Conservation (phyloP, 352 stramenopile genomes). For the Plasmopara halstedii region DNA sequence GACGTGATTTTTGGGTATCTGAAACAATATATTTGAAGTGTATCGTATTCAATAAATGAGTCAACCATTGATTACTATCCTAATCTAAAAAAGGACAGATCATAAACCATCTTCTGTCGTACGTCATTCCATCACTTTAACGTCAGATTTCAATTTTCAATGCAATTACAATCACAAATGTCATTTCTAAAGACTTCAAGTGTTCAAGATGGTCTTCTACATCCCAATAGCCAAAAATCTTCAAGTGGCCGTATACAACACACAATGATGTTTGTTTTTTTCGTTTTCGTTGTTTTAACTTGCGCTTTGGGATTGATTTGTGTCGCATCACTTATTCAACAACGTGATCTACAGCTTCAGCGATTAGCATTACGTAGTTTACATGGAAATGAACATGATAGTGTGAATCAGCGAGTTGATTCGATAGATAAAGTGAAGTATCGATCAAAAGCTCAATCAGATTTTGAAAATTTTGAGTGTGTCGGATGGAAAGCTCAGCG, state of each 20-base stretch:
- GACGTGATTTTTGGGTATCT: too few relatives aligned
- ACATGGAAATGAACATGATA: too few relatives aligned
- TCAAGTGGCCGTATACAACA: conserved; percentile 13
- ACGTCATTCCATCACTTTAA: too few relatives aligned
- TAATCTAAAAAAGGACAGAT: background rate
- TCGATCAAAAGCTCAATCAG: too few relatives aligned
- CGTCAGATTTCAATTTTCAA: background rate
- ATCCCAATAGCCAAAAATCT: background rate
- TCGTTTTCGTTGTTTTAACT: conserved; percentile 42
- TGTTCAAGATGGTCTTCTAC: background rate
- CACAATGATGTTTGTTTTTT: conserved; percentile 27
- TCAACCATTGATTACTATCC: too few relatives aligned
- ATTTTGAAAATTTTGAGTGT: conserved; percentile 38
- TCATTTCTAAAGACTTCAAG: background rate
- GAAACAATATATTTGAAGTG: too few relatives aligned
- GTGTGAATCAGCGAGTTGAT: too few relatives aligned
- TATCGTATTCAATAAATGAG: too few relatives aligned
- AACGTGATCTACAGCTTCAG: conserved; percentile 27
- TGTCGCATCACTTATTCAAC: conserved; percentile 48
- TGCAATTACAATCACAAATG: conserved; percentile 1
- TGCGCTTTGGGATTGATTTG: conserved; percentile 47
- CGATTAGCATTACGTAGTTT: conserved; percentile 16
- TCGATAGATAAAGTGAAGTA: too few relatives aligned
- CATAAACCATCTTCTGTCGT: background rate
- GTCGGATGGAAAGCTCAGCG: conserved; percentile 39